A percentile compares a stretch with the other conserved stretches of the same genome.
Conservation (phyloP, 2,329 filamentous ascomycete genomes). For the Gnomoniopsis sp. region DNA sequence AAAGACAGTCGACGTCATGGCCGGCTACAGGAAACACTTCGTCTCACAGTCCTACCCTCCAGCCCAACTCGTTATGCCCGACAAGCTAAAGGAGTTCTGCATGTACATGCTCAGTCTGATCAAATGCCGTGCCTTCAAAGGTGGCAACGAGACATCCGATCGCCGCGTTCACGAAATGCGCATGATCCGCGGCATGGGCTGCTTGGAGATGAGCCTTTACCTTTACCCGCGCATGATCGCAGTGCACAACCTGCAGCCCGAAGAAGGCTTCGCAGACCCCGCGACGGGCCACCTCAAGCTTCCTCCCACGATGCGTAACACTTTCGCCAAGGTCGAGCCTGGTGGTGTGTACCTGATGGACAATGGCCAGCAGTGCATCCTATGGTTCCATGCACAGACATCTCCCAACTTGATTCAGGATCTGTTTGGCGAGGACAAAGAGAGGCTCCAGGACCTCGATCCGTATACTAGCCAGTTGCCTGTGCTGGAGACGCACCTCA, state of each 20-base stretch:
- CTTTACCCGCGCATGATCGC: constrained; percentile 93
- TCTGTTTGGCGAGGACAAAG: constrained; percentile 77
- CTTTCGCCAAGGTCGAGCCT: constrained; percentile 84
- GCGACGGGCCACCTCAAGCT: constrained; percentile 84
- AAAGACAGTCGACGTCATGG: constrained; percentile 88
- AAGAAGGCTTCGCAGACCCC: constrained; percentile 86
- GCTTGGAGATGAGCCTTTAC: constrained; percentile 82
- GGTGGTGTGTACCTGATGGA: constrained; percentile 94
- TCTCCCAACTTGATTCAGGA: constrained; percentile 89
- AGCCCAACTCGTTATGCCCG: constrained; percentile 89
- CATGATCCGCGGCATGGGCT: constrained; percentile 83
- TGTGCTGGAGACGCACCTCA: constrained; percentile 84
- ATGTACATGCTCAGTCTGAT: constrained; percentile 93
- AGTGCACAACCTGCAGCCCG: constrained; percentile 81
- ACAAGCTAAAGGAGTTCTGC: constrained; percentile 91
- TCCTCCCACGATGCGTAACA: constrained; percentile 75
- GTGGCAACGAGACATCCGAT: constrained; percentile 85
- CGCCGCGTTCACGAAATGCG: constrained; percentile 88
- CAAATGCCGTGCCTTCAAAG: constrained; percentile 92
- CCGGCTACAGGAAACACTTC: constrained; percentile 90
- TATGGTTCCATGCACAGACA: constrained; percentile 91
- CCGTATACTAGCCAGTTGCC: constrained; percentile 78
- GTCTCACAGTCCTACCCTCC: constrained; percentile 78
- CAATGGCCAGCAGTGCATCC: constrained; percentile 85
- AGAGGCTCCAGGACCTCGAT: constrained; percentile 71